These are phyloP conservation scores for Pseudozyma tsukubaensis DNA, from an alignment of 1,284 basidiomycete genomes.

Conservation along the genomic window DNA sequence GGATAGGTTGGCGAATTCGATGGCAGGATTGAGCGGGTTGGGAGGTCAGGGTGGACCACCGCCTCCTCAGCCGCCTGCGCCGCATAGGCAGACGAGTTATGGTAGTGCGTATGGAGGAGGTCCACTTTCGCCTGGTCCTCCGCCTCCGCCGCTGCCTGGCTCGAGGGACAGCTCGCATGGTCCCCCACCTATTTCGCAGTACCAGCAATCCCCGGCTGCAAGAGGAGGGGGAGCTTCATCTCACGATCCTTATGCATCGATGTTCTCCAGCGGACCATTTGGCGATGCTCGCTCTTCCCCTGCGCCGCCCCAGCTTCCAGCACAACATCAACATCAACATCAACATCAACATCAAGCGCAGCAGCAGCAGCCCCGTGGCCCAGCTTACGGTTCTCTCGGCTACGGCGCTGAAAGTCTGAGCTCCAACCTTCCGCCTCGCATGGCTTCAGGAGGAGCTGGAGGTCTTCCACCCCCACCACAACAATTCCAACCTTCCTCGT, in stretches of 20 bases:
- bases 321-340: neutral
- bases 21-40: constrained; percentile 28
- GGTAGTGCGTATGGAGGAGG: constrained; percentile 21
- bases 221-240: constrained; percentile 3
- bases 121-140: constrained; percentile 12
- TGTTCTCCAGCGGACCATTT: constrained; percentile 46
- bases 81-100: constrained; percentile 42
- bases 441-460: constrained; percentile 3
- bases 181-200: constrained; percentile 11
- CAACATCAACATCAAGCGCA: neutral
- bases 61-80: constrained; percentile 17
- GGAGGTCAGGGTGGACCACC: constrained; percentile 18
- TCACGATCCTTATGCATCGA: constrained; percentile 31
- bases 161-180: constrained; percentile 6
- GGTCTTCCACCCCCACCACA: constrained; percentile 33
- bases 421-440: constrained; percentile 3
- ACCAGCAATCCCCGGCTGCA: neutral
- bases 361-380: neutral
- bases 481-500: constrained; percentile 24
- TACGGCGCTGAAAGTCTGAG: constrained; percentile 8
- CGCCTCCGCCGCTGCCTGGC: constrained; percentile 28
- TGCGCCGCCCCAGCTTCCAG: constrained; percentile 7
- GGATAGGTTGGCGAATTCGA: constrained; percentile 10
- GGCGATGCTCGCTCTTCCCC: constrained; percentile 27
- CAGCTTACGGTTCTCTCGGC: constrained; percentile 15